Base-by-base conservation (phyloP, 2,329 filamentous ascomycete species). In the Macrophomina pseudophaseolina region DNA sequence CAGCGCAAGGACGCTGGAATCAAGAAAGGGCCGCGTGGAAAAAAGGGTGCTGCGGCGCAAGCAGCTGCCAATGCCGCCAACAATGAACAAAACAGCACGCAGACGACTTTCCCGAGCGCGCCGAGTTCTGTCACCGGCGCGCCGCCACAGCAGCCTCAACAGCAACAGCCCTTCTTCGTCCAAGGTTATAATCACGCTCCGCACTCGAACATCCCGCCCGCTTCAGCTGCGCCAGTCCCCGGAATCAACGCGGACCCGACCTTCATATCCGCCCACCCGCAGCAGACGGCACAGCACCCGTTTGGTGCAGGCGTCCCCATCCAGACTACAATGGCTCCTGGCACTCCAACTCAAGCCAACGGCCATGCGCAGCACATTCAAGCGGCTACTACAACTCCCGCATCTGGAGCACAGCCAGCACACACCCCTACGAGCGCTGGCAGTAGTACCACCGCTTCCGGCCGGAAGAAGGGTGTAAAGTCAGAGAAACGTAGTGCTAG, bases 11-110 rank as follows among this genome's bases (percentile, higher is more conserved):
- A 84, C 68, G 82, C 79, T 38, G 82, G 82, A 2, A 77, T 83
- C 66, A 83, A 83, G 68, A 84, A 84, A 67, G 82, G 82, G 2
- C 82, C 82, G 5, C 74, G 82, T 9, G 79, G 77, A 69, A 76
- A 76, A 69, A 67, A 68, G 38, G 54, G 44, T 42, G 44, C 51
- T 30, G 49, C 42, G n/a, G 69, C 67, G 30, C 74, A 76, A 44
- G 68, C 71, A 11, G 68, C 52, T 28, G 51, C 40, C 12, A 46
- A 60, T 18, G 46, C 48, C 9, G 35, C 42, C 5, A 54, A 51
- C 28, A 66, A 46, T 14, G 54, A 60, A 14, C 46, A 66, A 28
- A 58, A 52, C 35, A 58, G 48, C 51, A 42, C 53, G 4, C 60
- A 44, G 42, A 49, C 48, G n/a, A 54, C 40, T 5, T 56, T 46